phyloP scores from a whole-genome alignment of 208 protist species.

The Endotrypanum monterogeii region DNA sequence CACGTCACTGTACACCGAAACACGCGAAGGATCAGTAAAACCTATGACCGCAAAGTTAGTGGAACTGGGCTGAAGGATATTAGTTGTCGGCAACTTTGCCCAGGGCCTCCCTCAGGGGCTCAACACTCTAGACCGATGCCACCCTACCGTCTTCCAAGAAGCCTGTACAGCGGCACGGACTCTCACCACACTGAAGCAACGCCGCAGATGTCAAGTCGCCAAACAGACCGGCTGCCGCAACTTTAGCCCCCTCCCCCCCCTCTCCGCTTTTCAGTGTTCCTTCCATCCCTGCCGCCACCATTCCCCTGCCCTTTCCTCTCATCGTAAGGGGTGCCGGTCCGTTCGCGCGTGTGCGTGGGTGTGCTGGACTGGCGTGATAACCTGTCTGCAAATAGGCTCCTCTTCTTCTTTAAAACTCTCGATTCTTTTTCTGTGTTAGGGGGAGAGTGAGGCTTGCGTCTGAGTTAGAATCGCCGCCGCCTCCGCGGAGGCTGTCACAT shows the following conservation, averaged over 20 bases:
- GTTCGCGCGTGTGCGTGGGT: not conserved
- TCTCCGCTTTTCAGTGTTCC: not conserved
- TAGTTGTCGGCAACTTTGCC: conserved; percentile 9
- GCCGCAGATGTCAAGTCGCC: not conserved
- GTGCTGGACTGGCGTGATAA: too few relatives aligned
- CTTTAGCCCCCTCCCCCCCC: too few relatives aligned
- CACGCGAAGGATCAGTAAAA: conserved; percentile 8
- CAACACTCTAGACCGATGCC: conserved; percentile 2
- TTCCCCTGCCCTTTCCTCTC: not conserved
- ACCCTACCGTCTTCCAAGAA: not conserved
- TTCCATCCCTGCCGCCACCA: not conserved
- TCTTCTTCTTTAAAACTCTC: not conserved
- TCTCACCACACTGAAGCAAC: not conserved
- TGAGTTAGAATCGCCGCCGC: too few relatives aligned
- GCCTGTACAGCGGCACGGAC: not conserved
- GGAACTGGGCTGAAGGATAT: not conserved
- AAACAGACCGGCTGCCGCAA: conserved; percentile 16
- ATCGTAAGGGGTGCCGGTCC: too few relatives aligned
- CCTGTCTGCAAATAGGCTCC: not conserved
- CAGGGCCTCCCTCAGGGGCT: not conserved
- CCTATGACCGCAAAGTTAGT: not conserved
- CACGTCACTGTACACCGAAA: conserved; percentile 20
- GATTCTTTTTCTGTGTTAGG: not conserved
- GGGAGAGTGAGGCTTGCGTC: too few relatives aligned
- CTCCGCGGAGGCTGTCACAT: too few relatives aligned